Evolutionary conservation across 306 rosid genomes (phyloP), one percentile per base, ranked within the genome.

Genomic region (Corylus americana): DNA sequence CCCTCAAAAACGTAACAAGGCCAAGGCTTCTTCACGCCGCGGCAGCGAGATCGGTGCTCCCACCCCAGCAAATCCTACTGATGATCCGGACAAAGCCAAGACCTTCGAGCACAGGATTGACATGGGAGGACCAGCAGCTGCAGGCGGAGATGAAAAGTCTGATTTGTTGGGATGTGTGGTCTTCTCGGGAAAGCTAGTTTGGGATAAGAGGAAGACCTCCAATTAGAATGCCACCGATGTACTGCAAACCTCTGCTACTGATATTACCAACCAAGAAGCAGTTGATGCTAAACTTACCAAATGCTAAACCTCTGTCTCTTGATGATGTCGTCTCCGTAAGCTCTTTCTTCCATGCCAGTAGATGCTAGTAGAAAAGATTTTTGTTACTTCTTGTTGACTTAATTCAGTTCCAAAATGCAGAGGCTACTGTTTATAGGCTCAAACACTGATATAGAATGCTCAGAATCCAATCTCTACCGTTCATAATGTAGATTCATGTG

Each of bases 241-340:
- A 39, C 87, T 79, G 79, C 90, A 83, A 71, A 68, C 74, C 31
- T 76, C 93, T 45, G 47, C 72, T 29, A 47, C 74, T 18, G 94
- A 90, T 55, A 74, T 74, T 31, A 48, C 85, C 62, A 80, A 80
- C 73, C 94, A 82, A 74, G 84, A 78, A 68, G 87, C 94, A 54
- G 86, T 90, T 29, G 88, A 91, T 89, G 98, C 93, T 77, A 90
- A 92, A 80, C 93, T 95, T 73, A 95, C 96, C 27, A 93, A 94
- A 74, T 88, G 86, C 86, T 95, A 39, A 22, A 22, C 22, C 22
- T 22, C 94, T 95, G 55, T 79, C 55, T 79, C 91, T 95, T 39
- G 94, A 93, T 7, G 98, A 95, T 81, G 89, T 93, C 75, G 85
- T 95, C 81, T 95, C 99, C 78, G 99, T 94, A 89, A 92, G 88